Evolutionary conservation across 805 yeast genomes (phyloP).

Genomic region (Kluyveromyces starmeri): DNA sequence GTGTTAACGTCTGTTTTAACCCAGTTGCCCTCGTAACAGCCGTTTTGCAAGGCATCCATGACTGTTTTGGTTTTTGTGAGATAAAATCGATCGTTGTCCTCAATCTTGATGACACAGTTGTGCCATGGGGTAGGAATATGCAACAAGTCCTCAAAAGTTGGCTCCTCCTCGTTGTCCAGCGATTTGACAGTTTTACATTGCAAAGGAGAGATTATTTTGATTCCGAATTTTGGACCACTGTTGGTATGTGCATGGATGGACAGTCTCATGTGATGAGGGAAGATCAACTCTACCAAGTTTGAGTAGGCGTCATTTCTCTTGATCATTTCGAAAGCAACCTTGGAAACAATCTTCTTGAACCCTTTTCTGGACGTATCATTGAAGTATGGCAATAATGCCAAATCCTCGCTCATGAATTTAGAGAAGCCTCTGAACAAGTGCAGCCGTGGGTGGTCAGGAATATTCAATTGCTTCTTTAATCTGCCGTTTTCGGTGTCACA

Average conservation of each 20-base stretch:
- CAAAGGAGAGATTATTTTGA: slow-evolving; percentile 36
- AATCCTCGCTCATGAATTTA: slow-evolving; percentile 51
- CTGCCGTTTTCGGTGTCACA: slow-evolving; percentile 52
- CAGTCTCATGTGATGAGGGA: slow-evolving; percentile 50
- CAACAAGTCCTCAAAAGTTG: slow-evolving; percentile 41
- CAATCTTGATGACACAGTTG: slow-evolving; percentile 40
- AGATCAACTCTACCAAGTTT: slow-evolving; percentile 48
- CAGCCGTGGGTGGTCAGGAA: slow-evolving; percentile 47
- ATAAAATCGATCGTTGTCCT: slow-evolving; percentile 27
- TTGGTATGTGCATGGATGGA: slow-evolving; percentile 57
- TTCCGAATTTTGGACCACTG: slow-evolving; percentile 52
- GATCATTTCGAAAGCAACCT: slow-evolving; percentile 56
- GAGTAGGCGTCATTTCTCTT: slow-evolving; percentile 58
- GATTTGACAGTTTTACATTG: slow-evolving; percentile 40
- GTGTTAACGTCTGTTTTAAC: slow-evolving; percentile 22
- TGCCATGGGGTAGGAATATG: slow-evolving; percentile 67
- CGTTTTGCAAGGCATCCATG: slow-evolving; percentile 30
- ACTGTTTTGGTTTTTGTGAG: slow-evolving; percentile 33
- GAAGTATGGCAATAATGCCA: slow-evolving; percentile 35
- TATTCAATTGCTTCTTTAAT: slow-evolving; percentile 49
- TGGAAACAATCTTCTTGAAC: slow-evolving; percentile 42
- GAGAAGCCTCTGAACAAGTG: slow-evolving; percentile 48
- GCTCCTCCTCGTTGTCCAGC: slow-evolving; percentile 34
- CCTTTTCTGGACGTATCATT: slow-evolving; percentile 35
- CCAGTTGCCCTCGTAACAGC: slow-evolving; percentile 31